A percentile compares a stretch with the other conserved stretches of the same genome.
phyloP scores from a whole-genome alignment of 2,329 filamentous ascomycete species.

The Talaromyces albobiverticillius region DNA sequence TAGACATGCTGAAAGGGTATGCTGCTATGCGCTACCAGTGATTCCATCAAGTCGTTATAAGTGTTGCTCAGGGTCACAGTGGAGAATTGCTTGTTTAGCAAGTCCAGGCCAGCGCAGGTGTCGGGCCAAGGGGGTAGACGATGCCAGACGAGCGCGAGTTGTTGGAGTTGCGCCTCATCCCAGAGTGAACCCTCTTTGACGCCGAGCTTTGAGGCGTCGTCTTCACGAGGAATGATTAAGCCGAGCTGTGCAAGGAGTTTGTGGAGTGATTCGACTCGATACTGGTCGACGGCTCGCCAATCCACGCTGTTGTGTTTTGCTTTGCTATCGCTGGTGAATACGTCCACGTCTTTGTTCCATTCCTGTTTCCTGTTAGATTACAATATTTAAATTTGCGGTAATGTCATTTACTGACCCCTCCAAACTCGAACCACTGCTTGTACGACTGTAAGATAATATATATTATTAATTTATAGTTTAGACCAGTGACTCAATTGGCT shows the following conservation, averaged over 20 bases:
- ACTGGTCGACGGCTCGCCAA: background rate
- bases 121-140: slow-evolving; percentile 64
- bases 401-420: background rate
- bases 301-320: background rate
- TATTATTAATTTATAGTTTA: background rate
- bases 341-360: background rate
- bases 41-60: slow-evolving; percentile 58
- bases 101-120: slow-evolving; percentile 48
- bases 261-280: background rate
- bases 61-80: slow-evolving; percentile 69
- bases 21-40: slow-evolving; percentile 55
- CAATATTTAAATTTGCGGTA: background rate
- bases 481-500: background rate
- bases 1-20: slow-evolving; percentile 59
- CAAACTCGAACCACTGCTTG: background rate
- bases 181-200: background rate
- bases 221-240: background rate
- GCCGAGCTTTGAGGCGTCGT: background rate
- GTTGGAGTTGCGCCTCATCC: background rate
- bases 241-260: background rate
- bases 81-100: slow-evolving; percentile 52
- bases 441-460: background rate
- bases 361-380: background rate
- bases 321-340: background rate
- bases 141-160: slow-evolving; percentile 66